Evolutionary conservation across 768 basidiomycete species (phyloP), one percentile per base, ranked within the genome.

Genomic region (Lentinula aciculospora): DNA sequence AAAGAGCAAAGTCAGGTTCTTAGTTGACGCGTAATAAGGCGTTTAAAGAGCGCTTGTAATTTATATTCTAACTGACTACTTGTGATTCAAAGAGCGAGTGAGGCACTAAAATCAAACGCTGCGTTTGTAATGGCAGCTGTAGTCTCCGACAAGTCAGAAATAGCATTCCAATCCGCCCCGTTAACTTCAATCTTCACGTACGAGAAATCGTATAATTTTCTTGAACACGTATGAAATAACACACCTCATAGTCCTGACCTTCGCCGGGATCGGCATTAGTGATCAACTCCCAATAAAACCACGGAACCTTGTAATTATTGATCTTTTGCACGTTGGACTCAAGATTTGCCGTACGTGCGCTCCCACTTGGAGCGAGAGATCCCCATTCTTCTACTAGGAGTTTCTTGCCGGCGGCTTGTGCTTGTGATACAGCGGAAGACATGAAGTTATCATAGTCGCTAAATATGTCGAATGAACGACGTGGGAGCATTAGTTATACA

Each of bases 261-360:
- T 72, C 65, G 54, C 72, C 71, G 9, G 71, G 71, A 49, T 73
- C 73, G 5, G 65, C 53, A 57, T 74, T 72, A 32, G 67, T 73
- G 45, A 75, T 60, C 25, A 72, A 66, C 58, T 75, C 66, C 72
- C 74, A 74, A 59, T 74, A 74, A n/a, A 74, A 48, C 72, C 70
- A 73, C 7, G 73, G 66, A 17, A 76, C 66, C 55, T 71, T 71
- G 19, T 70, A 70, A 29, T 64, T 69, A 40, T 69, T 68, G 62
- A 73, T 70, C 51, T 66, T 68, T 46, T 63, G 62, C 3, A 70
- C 68, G 60, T 70, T 72, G 10, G 66, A 65, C 50, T 70, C 48
- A 39, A 76, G 64, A 62, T 74, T 74, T 27, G 61, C 61, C 12
- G 71, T 72, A 36, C 72, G 69, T 17, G 65, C 67, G 47, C 47